Base-by-base conservation (phyloP, 73 alveolate species). In the Paramecium sexaurelia region DNA sequence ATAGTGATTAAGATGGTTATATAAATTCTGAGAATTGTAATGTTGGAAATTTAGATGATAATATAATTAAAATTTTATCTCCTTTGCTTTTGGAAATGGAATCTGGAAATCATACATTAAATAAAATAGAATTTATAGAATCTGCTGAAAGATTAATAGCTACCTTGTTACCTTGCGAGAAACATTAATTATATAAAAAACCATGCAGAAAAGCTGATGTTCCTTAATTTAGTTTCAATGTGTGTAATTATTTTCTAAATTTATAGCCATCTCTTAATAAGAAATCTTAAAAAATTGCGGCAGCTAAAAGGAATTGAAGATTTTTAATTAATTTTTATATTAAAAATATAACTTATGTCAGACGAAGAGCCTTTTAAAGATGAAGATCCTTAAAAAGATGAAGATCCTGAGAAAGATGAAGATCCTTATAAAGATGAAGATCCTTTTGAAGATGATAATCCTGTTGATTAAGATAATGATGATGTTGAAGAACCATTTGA, bases 261-360 rank as follows among this genome's bases (percentile, higher is more conserved):
- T n/a, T 3, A 9, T 40, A 78, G 90, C 75, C 75, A 24, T 78
- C 20, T 13, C 22, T 78, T 27, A 78, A 78, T 78, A 26, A 78
- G 90, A 78, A 27, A 19, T 78, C 75, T 22, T 41, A 40, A 33
- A 37, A 33, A 43, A 78, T 78, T 10, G 90, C 41, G 11, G 90
- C 75, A 29, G 37, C 86, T 9, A 32, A 37, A 71, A 71, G 56
- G 56, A 71, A 37, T 78, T 45, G 55, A 78, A 22, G 47, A 78
- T 78, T 26, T n/a, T 39, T 41, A 78, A 26, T 35, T 33, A 71
- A 33, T 19, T 13, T 33, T 35, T 71, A 71, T 27, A 71, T 29
- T 66, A 71, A 71, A 69, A 71, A 71, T 71, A 71, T 71, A 71
- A 71, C 86, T 71, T 71, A 71, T 71, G 86, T 71, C 86, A 27